These are phyloP conservation scores for Megacollybia marginata DNA, from an alignment of 768 basidiomycete species.

Conservation along the genomic window DNA sequence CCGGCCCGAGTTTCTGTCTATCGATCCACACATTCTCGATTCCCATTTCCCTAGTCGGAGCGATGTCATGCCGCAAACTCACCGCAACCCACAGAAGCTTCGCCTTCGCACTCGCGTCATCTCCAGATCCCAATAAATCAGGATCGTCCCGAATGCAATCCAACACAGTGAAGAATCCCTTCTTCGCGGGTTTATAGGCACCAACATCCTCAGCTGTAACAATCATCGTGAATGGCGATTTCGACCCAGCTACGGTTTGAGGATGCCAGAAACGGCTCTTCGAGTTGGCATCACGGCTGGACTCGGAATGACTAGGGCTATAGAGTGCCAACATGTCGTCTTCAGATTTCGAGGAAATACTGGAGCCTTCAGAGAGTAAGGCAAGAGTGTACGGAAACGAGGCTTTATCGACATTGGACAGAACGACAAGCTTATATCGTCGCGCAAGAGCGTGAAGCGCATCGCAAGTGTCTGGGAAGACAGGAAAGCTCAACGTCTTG, in stretches of 20 bases:
- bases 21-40: constrained; percentile 63
- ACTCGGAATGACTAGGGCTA: constrained; percentile 4
- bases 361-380: constrained; percentile 38
- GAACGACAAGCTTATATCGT: constrained; percentile 62
- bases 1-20: constrained; percentile 38
- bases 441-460: constrained; percentile 55
- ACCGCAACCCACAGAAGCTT: constrained; percentile 62
- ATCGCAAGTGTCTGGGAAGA: constrained; percentile 58
- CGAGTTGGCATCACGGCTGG: constrained; percentile 3
- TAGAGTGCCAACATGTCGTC: background rate
- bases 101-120: constrained; percentile 20
- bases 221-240: constrained; percentile 58
- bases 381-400: constrained; percentile 57
- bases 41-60: constrained; percentile 50
- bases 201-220: constrained; percentile 67
- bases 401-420: constrained; percentile 67
- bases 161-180: constrained; percentile 45
- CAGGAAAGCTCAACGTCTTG: constrained; percentile 54
- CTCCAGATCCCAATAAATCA: constrained; percentile 23
- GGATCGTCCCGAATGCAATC: constrained; percentile 34
- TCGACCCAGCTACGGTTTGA: constrained; percentile 24
- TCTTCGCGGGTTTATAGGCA: constrained; percentile 64
- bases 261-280: constrained; percentile 33
- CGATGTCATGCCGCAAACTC: constrained; percentile 60
- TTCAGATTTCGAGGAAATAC: constrained; percentile 7